A percentile compares a stretch with the other conserved stretches of the same genome.
Conservation (phyloP, 2,329 filamentous ascomycete genomes). For the Ophioceras dolichostomum region DNA sequence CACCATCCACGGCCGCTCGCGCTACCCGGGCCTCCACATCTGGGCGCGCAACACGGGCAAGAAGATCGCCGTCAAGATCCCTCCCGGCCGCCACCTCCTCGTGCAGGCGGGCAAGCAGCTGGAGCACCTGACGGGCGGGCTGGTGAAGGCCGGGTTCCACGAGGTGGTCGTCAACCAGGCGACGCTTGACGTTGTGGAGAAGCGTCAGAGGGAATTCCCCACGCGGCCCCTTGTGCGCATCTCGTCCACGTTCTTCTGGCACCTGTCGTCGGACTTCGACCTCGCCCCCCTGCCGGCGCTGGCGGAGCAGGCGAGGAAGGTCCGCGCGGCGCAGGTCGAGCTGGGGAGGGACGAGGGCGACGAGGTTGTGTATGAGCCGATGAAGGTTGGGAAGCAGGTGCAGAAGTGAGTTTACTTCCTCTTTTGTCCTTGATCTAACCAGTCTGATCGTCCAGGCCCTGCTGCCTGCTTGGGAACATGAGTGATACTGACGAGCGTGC, state of each 20-base stretch:
- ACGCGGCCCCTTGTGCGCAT: constrained; percentile 42
- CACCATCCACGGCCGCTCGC: constrained; percentile 50
- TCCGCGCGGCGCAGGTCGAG: constrained; percentile 33
- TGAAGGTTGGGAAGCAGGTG: constrained; percentile 49
- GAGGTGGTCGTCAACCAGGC: constrained; percentile 46
- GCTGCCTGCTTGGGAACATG: too few species aligned
- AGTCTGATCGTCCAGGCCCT: too few species aligned
- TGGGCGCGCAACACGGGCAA: constrained; percentile 52
- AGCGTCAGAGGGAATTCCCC: constrained; percentile 26
- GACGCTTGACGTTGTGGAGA: constrained; percentile 34
- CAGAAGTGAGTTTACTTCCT: constrained; percentile 28
- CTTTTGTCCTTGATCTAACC: constrained; percentile 4
- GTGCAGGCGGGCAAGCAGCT: constrained; percentile 53
- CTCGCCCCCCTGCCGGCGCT: constrained; percentile 37
- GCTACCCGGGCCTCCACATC: constrained; percentile 49
- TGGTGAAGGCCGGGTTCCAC: constrained; percentile 50
- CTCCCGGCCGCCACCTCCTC: constrained; percentile 41
- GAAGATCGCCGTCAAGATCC: constrained; percentile 46
- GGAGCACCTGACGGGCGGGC: constrained; percentile 47
- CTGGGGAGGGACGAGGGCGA: constrained; percentile 41
- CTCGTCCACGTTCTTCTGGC: constrained; percentile 50
- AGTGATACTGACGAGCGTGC: too few species aligned
- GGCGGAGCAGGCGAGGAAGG: constrained; percentile 26
- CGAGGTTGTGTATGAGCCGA: constrained; percentile 31
- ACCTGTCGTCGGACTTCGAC: constrained; percentile 43